A percentile compares a stretch with the other conserved stretches of the same genome.
These are phyloP conservation scores for Ustilago bromivora DNA, from an alignment of 1,284 basidiomycete genomes.

Conservation along the genomic window DNA sequence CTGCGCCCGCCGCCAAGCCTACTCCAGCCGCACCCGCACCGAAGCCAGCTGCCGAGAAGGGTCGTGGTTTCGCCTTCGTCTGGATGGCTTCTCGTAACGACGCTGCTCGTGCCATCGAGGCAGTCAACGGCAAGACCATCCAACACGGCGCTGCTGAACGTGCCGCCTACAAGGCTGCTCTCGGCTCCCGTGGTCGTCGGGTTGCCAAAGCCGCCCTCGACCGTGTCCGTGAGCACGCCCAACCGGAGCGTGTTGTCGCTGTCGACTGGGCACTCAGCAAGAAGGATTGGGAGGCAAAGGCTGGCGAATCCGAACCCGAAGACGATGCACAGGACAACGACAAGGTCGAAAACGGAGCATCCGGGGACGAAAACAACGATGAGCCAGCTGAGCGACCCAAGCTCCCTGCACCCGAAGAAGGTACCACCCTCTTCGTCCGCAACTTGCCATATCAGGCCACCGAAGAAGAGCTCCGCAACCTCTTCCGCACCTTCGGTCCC, in stretches of 20 bases:
- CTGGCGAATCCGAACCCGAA: slow-evolving; percentile 74
- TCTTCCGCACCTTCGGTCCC: slow-evolving; percentile 80
- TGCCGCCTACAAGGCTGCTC: slow-evolving; percentile 75
- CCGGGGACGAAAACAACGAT: slow-evolving; percentile 67
- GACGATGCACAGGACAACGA: slow-evolving; percentile 52
- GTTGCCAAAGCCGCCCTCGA: slow-evolving; percentile 72
- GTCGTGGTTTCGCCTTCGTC: slow-evolving; percentile 92
- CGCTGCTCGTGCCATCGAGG: slow-evolving; percentile 85
- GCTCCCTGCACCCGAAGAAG: slow-evolving; percentile 70
- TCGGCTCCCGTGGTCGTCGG: slow-evolving; percentile 79
- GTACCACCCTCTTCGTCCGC: slow-evolving; percentile 92
- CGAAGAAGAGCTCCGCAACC: slow-evolving; percentile 63
- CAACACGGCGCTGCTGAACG: slow-evolving; percentile 78
- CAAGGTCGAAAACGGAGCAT: slow-evolving; percentile 58
- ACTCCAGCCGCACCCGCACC: slow-evolving; percentile 71
- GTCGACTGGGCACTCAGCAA: slow-evolving; percentile 98
- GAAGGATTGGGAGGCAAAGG: slow-evolving; percentile 83
- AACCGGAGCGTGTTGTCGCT: slow-evolving; percentile 79
- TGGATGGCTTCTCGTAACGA: slow-evolving; percentile 91
- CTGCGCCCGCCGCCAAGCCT: slow-evolving; percentile 5
- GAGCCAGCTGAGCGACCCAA: slow-evolving; percentile 58
- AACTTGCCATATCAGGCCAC: slow-evolving; percentile 89
- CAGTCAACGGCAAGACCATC: slow-evolving; percentile 82
- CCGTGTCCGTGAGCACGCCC: slow-evolving; percentile 47
- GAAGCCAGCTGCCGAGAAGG: slow-evolving; percentile 73